Percentiles rank a stretch among this genome's conserved stretches.
Evolutionary conservation across 169 alveolate genomes (phyloP).

Genomic region (Plasmodium adleri): DNA sequence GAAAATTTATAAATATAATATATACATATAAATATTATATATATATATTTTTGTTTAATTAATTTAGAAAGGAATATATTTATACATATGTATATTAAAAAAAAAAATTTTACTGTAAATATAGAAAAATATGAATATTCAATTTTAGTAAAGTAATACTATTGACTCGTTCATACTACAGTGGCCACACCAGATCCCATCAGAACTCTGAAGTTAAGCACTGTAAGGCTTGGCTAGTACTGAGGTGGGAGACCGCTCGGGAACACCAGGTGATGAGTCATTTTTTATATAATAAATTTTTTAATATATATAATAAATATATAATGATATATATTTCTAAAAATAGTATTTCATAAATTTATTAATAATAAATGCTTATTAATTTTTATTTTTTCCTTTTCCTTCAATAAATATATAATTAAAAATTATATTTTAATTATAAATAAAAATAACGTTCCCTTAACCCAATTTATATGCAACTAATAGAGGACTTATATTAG

Average conservation of each 20-base stretch:
- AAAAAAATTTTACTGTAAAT: no score
- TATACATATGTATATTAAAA: not conserved
- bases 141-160: no score
- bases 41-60: not conserved
- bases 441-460: no score
- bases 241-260: constrained; percentile 95
- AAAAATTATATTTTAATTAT: no score
- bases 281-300: constrained; percentile 10
- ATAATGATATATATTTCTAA: no score
- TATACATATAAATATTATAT: no score
- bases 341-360: no score
- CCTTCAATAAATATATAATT: no score
- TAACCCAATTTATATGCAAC: no score
- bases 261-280: constrained; percentile 82
- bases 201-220: constrained; percentile 77
- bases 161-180: constrained; percentile 84
- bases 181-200: constrained; percentile 78
- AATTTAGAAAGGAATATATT: not conserved
- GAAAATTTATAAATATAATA: no score
- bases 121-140: no score
- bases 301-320: not conserved
- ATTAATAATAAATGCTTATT: not conserved
- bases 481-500: no score
- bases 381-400: not conserved
- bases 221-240: constrained; percentile 92